These are phyloP conservation scores for Phycomyces nitens DNA, from an alignment of 192 early-diverging fungal species.

Conservation along the genomic window DNA sequence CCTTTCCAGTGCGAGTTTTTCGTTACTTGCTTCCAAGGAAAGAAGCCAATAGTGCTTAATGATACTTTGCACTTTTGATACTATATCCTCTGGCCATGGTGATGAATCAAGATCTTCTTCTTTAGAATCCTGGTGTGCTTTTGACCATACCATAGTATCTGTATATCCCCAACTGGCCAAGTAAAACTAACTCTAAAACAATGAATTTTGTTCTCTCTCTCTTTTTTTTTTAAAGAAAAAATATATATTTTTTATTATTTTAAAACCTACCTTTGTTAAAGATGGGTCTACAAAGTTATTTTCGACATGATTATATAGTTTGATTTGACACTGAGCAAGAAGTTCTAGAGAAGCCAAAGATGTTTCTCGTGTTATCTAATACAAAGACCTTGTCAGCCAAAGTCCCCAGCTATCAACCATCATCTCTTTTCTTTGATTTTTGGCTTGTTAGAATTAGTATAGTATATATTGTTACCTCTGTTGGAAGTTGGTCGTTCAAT, in stretches of 20 bases:
- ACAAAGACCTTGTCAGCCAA: not conserved
- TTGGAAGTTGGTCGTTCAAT: constrained; percentile 13
- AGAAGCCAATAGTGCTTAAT: constrained; percentile 32
- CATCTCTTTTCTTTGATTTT: too few species aligned
- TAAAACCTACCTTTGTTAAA: not conserved
- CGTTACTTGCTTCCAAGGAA: constrained; percentile 10
- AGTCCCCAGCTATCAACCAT: too few species aligned
- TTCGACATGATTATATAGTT: constrained; percentile 7
- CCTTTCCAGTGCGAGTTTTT: not conserved
- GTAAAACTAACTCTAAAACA: constrained; percentile 20
- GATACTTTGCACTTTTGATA: constrained; percentile 12
- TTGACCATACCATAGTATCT: constrained; percentile 13
- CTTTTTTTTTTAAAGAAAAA: too few species aligned
- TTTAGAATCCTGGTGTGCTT: not conserved
- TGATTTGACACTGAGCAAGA: constrained; percentile 15
- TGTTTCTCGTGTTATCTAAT: constrained; percentile 1
- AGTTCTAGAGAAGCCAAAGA: not conserved
- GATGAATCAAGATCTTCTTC: not conserved
- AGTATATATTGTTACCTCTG: not conserved
- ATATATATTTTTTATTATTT: not conserved
- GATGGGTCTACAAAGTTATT: not conserved
- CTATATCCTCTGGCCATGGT: constrained; percentile 12
- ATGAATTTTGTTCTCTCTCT: not conserved
- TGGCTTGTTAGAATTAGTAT: too few species aligned
- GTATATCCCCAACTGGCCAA: constrained; percentile 39